These are phyloP conservation scores for Plantago lanceolata DNA, from an alignment of 305 asterid species.

Conservation along the genomic window DNA sequence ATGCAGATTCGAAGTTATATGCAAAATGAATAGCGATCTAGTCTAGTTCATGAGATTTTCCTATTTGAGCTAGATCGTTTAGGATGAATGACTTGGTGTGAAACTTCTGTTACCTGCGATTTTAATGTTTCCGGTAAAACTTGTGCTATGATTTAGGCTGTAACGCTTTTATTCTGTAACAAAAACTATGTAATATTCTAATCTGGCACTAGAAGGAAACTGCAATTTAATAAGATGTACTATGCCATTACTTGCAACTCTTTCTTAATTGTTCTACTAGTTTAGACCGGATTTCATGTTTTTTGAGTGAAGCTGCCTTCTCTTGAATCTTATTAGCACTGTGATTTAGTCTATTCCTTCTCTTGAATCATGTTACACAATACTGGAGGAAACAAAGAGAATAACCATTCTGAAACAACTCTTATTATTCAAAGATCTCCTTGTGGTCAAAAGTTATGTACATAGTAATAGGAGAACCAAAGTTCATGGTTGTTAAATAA, in stretches of 20 bases:
- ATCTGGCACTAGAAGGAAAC: neutral
- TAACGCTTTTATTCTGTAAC: neutral
- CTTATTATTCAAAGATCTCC: neutral
- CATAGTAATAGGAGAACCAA: neutral
- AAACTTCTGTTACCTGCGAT: slow-evolving; percentile 13
- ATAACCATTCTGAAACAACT: neutral
- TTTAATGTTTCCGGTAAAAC: no score
- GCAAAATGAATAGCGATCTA: neutral
- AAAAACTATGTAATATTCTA: neutral
- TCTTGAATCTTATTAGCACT: neutral
- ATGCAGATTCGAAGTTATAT: neutral
- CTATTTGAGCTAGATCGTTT: slow-evolving; percentile 9
- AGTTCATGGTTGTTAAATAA: slow-evolving; percentile 12
- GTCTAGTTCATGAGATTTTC: neutral
- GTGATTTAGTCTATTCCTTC: neutral
- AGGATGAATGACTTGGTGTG: slow-evolving; percentile 5
- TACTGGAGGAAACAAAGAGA: neutral
- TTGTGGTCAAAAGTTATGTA: neutral
- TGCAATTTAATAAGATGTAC: neutral
- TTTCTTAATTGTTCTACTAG: neutral
- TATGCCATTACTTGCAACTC: no score
- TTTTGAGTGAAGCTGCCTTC: no score
- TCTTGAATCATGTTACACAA: neutral
- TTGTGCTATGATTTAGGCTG: neutral
- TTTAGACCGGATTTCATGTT: neutral